Percentiles rank a stretch among this genome's conserved stretches.
These are phyloP conservation scores for Dothiorella sarmentorum DNA, from an alignment of 2,329 filamentous ascomycete species.

Conservation along the genomic window DNA sequence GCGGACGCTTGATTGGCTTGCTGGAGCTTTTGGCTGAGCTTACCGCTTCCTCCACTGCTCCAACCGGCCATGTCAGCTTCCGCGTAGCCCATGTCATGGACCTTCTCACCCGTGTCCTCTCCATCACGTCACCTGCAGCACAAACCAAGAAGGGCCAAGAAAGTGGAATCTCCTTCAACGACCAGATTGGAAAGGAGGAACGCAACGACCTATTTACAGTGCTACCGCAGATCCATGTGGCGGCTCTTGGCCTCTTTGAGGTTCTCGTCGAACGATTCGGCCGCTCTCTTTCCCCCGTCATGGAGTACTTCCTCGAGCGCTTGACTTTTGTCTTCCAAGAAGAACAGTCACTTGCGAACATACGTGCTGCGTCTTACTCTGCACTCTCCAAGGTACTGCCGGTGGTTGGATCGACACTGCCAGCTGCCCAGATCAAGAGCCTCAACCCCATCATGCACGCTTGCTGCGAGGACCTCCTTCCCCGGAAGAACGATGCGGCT, in stretches of 20 bases:
- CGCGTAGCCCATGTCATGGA: conserved; percentile 67
- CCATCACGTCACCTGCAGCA: conserved; percentile 54
- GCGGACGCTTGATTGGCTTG: conserved; percentile 64
- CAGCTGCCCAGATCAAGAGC: conserved; percentile 62
- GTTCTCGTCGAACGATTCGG: conserved; percentile 58
- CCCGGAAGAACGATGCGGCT: conserved; percentile 34
- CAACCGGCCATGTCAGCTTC: conserved; percentile 62
- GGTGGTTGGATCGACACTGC: conserved; percentile 62
- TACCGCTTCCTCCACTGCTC: conserved; percentile 55
- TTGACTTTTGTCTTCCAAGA: conserved; percentile 65
- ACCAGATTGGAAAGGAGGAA: conserved; percentile 74
- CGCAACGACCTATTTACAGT: conserved; percentile 72
- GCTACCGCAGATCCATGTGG: conserved; percentile 71
- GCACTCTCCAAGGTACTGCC: conserved; percentile 57
- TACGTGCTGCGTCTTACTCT: conserved; percentile 61
- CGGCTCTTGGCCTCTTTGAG: conserved; percentile 62
- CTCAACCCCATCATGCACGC: conserved; percentile 60
- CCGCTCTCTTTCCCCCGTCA: conserved; percentile 55
- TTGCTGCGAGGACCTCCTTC: conserved; percentile 73
- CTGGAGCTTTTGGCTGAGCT: conserved; percentile 63
- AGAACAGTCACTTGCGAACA: conserved; percentile 46
- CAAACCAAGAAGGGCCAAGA: conserved; percentile 34
- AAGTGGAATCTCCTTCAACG: conserved; percentile 49
- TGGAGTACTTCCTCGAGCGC: conserved; percentile 67
- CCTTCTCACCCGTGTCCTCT: conserved; percentile 65